Evolutionary conservation across 257 asterid genomes (phyloP).

Genomic region (Parsonsia alboflavescens): DNA sequence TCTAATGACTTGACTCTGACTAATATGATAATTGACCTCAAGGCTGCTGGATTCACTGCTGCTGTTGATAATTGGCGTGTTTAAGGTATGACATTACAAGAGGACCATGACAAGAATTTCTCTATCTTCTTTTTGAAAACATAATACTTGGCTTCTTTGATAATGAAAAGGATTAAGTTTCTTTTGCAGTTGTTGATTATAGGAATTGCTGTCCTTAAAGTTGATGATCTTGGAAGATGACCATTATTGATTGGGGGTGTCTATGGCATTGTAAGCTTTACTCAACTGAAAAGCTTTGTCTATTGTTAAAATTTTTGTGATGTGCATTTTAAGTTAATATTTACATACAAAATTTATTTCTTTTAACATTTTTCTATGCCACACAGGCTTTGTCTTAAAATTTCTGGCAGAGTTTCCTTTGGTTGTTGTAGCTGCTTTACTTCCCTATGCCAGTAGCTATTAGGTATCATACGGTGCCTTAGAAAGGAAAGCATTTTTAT

Average conservation of each 20-base stretch:
- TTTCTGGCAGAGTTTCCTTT: too few relatives aligned
- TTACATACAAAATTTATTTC: too few relatives aligned
- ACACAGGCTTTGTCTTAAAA: too few relatives aligned
- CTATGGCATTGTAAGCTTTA: slow-evolving; percentile 70
- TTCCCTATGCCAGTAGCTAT: slow-evolving; percentile 91
- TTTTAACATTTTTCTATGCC: too few relatives aligned
- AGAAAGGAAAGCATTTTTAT: background rate
- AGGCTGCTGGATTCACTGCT: slow-evolving; percentile 96
- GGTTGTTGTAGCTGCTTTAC: slow-evolving; percentile 91
- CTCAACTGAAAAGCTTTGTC: background rate
- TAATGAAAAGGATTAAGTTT: too few relatives aligned
- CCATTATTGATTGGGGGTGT: slow-evolving; percentile 89
- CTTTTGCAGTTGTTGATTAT: too few relatives aligned
- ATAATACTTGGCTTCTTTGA: too few relatives aligned
- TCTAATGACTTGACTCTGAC: slow-evolving; percentile 11
- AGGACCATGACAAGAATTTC: slow-evolving; percentile 2
- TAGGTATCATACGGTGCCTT: slow-evolving; percentile 44
- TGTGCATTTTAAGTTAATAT: too few relatives aligned
- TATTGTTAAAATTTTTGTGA: too few relatives aligned
- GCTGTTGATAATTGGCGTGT: slow-evolving; percentile 93
- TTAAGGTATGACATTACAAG: slow-evolving; percentile 58
- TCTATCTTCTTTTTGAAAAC: background rate
- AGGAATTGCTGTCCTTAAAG: too few relatives aligned
- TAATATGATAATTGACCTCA: slow-evolving; percentile 16
- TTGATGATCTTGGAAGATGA: too few relatives aligned